phyloP scores from a whole-genome alignment of 192 early-diverging fungal species.

The Rhizophagus prolifer region DNA sequence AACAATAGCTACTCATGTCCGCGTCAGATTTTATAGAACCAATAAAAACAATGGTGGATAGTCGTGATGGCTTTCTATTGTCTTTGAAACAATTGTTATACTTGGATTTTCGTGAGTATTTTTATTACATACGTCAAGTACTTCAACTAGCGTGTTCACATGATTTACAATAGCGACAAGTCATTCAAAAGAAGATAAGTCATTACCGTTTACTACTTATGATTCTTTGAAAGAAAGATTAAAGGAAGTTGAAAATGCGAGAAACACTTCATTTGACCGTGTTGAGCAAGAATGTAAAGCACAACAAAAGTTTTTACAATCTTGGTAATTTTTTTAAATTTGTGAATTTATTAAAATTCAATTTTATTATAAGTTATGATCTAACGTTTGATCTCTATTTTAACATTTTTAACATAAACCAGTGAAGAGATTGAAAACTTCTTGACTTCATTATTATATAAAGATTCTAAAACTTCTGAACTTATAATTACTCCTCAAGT shows the following conservation, averaged over 20 bases:
- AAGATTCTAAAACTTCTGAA: conserved; percentile 16
- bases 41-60: conserved; percentile 4
- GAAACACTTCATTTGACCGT: background rate
- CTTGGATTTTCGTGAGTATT: background rate
- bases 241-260: background rate
- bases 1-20: conserved; percentile 3
- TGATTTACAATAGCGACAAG: background rate
- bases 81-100: conserved; percentile 16
- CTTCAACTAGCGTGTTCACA: background rate
- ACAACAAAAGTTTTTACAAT: conserved; percentile 11
- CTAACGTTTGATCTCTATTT: background rate
- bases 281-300: conserved; percentile 10
- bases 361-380: background rate
- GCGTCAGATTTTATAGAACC: background rate
- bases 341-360: too few species aligned
- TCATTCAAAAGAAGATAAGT: background rate
- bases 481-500: conserved; percentile 18
- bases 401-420: background rate
- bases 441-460: conserved; percentile 2
- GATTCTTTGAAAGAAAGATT: conserved; percentile 25
- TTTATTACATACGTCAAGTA: background rate
- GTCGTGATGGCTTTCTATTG: conserved; percentile 17
- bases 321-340: background rate
- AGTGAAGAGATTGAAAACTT: background rate
- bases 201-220: conserved; percentile 1